Conservation (phyloP, 192 early-diverging fungal species). For the Coemansia sp. region DNA sequence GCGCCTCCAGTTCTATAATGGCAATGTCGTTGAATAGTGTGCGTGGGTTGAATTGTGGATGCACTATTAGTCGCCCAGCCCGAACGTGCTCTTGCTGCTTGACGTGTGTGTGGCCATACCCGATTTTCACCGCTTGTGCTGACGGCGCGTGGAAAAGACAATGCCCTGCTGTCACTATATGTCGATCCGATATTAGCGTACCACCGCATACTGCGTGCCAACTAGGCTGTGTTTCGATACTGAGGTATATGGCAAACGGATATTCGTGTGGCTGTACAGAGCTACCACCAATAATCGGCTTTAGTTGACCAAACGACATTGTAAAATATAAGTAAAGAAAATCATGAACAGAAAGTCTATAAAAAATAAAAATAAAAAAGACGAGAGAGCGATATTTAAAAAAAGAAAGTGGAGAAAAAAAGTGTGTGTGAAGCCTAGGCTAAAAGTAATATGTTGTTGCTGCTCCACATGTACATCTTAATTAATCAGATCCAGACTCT, state of each 20-base stretch:
- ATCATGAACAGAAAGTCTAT: background rate
- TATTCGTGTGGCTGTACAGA: conserved; percentile 27
- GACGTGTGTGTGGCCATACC: conserved; percentile 28
- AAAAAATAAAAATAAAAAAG: background rate
- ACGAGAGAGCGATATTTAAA: background rate
- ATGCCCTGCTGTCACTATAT: conserved; percentile 57
- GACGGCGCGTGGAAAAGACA: conserved; percentile 39
- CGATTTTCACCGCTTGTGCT: conserved; percentile 19
- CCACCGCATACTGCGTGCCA: conserved; percentile 56
- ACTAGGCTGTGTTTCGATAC: conserved; percentile 39
- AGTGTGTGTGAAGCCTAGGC: background rate
- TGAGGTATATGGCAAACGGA: conserved; percentile 53
- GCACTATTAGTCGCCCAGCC: conserved; percentile 7
- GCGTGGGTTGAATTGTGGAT: conserved; percentile 31
- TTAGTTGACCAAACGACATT: conserved; percentile 47
- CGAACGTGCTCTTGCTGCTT: conserved; percentile 10
- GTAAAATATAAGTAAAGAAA: background rate
- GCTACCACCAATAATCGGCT: conserved; percentile 49
- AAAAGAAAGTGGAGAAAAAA: background rate
- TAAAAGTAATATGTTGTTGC: background rate
- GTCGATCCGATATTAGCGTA: conserved; percentile 36
- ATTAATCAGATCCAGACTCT: background rate
- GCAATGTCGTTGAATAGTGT: conserved; percentile 56
- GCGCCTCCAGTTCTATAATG: conserved; percentile 31
- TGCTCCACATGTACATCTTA: background rate